These are phyloP conservation scores for Leccinum pallidistipes DNA, from an alignment of 1,284 basidiomycete species.

Conservation along the genomic window DNA sequence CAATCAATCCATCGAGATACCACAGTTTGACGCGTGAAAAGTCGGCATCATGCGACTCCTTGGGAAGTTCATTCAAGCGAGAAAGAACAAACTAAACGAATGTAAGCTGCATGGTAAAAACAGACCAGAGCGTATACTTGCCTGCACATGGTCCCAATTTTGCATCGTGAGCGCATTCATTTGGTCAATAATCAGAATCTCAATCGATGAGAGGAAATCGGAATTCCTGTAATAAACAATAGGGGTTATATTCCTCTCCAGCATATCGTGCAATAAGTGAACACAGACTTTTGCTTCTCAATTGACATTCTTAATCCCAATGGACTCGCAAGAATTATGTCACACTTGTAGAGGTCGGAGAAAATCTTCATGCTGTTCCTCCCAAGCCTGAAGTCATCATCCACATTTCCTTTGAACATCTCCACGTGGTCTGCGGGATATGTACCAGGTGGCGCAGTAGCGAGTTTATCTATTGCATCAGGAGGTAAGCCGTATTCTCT, in stretches of 20 bases:
- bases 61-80: constrained; percentile 86
- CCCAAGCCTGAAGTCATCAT: constrained; percentile 93
- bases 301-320: constrained; percentile 89
- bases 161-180: constrained; percentile 96
- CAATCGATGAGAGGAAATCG: constrained; percentile 93
- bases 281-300: constrained; percentile 85
- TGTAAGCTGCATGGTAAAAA: not conserved
- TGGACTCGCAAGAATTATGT: constrained; percentile 92
- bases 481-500: constrained; percentile 83
- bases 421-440: constrained; percentile 92
- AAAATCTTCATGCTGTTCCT: constrained; percentile 87
- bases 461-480: constrained; percentile 82
- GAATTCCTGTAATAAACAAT: constrained; percentile 53
- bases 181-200: constrained; percentile 92
- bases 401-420: constrained; percentile 95
- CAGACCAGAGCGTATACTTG: constrained; percentile 26
- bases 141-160: constrained; percentile 98
- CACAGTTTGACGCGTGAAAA: constrained; percentile 97
- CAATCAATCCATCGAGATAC: constrained; percentile 93
- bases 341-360: constrained; percentile 87
- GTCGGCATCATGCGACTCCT: constrained; percentile 91
- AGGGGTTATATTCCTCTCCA: not conserved
- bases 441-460: constrained; percentile 65
- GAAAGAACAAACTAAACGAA: constrained; percentile 75
- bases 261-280: not conserved